Base-by-base conservation (phyloP, 148 eudicot species). In the Euryodendron excelsum region DNA sequence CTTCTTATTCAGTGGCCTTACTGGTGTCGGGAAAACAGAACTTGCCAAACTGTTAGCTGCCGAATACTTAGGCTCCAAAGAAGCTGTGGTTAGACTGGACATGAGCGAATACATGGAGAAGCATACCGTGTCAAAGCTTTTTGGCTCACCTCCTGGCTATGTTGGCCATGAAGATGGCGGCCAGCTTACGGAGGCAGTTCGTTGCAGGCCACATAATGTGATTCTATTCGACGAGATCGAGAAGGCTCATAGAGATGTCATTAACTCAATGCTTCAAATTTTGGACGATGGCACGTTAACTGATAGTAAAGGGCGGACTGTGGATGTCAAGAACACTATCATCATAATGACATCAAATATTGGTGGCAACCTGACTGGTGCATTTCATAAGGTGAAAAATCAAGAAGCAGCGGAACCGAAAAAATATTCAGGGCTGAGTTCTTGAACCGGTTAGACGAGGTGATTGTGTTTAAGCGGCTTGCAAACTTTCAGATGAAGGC, bases 401-500 rank as follows among this genome's bases (percentile, higher is more conserved):
- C 53, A 74, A 39, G 86, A 83, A 50, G 72, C 50, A 8, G 30
- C 45, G 58, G 78, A 82, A 48, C 64, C 82, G 56, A 82, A 69
- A 58, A 80, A 69, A 44, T 72, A 12, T 87, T 87, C 79, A 87
- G 67, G 75, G 82, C 87, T 0, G 90, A 87, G 55, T 85, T 87
- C 52, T 60, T 87, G 67, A 87, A 87, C 74, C 73, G 87, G 48
- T 30, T 87, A n/a, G 85, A 87, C 23, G 89, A 87, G 5, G 79
- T 82, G 30, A 73, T 87, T 12, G 78, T 87, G 28, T 87, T 84
- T 56, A 59, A 80, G 65, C 76, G 62, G 59, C 79, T 87, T 10
- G 69, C 72, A 20, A 44, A 77, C 47, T 34, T 9, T 9, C 73
- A 84, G 60, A 33, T 82, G 66, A 84, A 58, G 72, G 64, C 77